A percentile compares a stretch with the other conserved stretches of the same genome.
Conservation (phyloP, 257 asterid genomes). For the Echium plantagineum region DNA sequence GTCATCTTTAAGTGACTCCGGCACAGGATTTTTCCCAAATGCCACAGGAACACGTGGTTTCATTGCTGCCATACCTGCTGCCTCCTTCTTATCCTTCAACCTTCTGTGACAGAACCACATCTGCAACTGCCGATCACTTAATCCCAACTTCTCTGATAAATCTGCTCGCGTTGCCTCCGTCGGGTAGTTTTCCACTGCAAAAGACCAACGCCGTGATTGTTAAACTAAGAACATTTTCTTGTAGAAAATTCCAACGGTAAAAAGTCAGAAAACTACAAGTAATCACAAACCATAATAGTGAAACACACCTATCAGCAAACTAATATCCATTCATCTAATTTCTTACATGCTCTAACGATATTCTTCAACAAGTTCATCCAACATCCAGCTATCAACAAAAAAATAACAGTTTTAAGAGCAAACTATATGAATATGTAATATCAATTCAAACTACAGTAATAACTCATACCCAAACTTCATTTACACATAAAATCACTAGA, state of each 20-base stretch:
- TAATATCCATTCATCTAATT: too few species aligned
- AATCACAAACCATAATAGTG: too few species aligned
- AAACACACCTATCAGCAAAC: background rate
- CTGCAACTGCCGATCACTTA: constrained; percentile 92
- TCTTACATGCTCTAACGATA: too few species aligned
- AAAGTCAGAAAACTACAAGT: background rate
- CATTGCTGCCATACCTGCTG: constrained; percentile 41
- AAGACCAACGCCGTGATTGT: constrained; percentile 5
- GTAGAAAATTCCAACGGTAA: background rate
- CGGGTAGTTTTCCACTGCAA: constrained; percentile 84
- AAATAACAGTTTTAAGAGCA: too few species aligned
- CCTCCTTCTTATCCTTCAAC: constrained; percentile 89
- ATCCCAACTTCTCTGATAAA: constrained; percentile 56
- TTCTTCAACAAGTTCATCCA: too few species aligned
- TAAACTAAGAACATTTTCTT: constrained; percentile 1
- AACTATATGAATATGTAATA: too few species aligned
- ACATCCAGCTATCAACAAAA: too few species aligned
- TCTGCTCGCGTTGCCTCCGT: constrained; percentile 85
- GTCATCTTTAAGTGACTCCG: constrained; percentile 47
- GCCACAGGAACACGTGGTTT: constrained; percentile 41
- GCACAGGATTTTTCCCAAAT: constrained; percentile 36
- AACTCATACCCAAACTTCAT: too few species aligned
- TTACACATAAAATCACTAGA: constrained; percentile 1
- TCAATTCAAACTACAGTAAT: too few species aligned
- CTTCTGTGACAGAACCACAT: constrained; percentile 99